Conservation (phyloP, 768 basidiomycete species). For the Paxillus rubicundulus region DNA sequence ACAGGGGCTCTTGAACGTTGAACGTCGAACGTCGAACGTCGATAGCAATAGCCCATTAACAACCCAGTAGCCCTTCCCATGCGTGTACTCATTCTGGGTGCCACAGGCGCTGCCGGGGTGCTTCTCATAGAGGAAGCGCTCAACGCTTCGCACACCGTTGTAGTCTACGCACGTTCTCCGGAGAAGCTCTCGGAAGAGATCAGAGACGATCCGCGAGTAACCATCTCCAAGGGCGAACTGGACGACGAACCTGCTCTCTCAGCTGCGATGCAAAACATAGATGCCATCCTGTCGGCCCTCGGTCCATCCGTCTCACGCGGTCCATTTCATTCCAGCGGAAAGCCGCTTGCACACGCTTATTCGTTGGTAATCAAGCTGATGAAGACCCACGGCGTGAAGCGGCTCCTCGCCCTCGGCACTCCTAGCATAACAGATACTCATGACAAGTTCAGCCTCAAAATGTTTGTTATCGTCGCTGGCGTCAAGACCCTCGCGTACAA, state of each 20-base stretch:
- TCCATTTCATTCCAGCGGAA: conserved; percentile 39
- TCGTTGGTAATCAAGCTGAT: conserved; percentile 52
- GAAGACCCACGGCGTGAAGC: conserved; percentile 48
- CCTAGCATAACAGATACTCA: conserved; percentile 58
- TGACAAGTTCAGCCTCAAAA: conserved; percentile 51
- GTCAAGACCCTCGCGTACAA: conserved; percentile 42
- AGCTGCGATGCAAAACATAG: conserved; percentile 52
- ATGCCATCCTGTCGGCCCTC: conserved; percentile 65
- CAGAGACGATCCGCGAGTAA: conserved; percentile 41
- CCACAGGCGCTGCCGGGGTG: conserved; percentile 60
- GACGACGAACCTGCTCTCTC: conserved; percentile 48
- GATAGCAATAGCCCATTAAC: too few relatives aligned
- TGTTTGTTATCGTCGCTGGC: conserved; percentile 37
- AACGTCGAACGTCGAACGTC: too few relatives aligned
- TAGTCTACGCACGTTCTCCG: conserved; percentile 64
- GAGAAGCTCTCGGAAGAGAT: conserved; percentile 58
- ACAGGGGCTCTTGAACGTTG: not conserved
- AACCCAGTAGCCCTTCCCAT: conserved; percentile 22
- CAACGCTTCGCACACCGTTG: conserved; percentile 41
- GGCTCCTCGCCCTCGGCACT: conserved; percentile 67
- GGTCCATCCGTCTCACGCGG: conserved; percentile 50
- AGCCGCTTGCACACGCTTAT: conserved; percentile 65
- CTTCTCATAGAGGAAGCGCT: conserved; percentile 58
- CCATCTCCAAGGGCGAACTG: conserved; percentile 54
- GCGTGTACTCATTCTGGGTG: conserved; percentile 67